Conservation (phyloP, 225 moss, liverwort and hornwort species). For the Polytrichum commune region DNA sequence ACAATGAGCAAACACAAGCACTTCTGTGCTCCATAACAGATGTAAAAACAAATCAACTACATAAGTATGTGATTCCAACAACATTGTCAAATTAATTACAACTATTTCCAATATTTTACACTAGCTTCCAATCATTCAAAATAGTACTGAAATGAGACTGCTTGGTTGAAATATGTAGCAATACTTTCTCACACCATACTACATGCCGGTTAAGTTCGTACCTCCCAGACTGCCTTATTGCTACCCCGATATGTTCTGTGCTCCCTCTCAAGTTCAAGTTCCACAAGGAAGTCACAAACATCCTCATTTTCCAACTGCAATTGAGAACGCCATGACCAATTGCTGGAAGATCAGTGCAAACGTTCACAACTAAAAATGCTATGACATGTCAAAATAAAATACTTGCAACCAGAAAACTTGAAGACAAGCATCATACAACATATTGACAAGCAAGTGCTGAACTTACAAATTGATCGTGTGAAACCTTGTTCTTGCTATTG, state of each 20-base stretch:
- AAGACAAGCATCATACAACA: background rate
- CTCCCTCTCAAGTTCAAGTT: constrained; percentile 66
- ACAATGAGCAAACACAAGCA: too few relatives aligned
- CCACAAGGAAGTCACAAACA: constrained; percentile 67
- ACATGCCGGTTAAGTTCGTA: constrained; percentile 12
- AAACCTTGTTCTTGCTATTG: constrained; percentile 75
- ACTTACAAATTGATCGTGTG: constrained; percentile 72
- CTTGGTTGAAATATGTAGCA: background rate
- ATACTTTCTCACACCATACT: background rate
- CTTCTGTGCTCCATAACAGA: too few relatives aligned
- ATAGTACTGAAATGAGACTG: too few relatives aligned
- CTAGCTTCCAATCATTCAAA: too few relatives aligned
- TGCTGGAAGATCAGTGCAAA: too few relatives aligned
- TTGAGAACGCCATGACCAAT: constrained; percentile 6
- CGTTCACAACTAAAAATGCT: too few relatives aligned
- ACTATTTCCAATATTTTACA: too few relatives aligned
- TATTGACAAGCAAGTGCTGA: background rate
- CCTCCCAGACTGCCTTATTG: constrained; percentile 61
- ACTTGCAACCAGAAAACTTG: too few relatives aligned
- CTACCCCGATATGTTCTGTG: constrained; percentile 56
- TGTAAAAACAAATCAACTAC: too few relatives aligned
- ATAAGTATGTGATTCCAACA: too few relatives aligned
- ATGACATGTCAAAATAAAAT: too few relatives aligned
- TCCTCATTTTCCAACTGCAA: constrained; percentile 61
- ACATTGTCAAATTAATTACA: too few relatives aligned